These are phyloP conservation scores for Hypoxylon trugodes DNA, from an alignment of 495 filamentous ascomycete species.

Conservation along the genomic window DNA sequence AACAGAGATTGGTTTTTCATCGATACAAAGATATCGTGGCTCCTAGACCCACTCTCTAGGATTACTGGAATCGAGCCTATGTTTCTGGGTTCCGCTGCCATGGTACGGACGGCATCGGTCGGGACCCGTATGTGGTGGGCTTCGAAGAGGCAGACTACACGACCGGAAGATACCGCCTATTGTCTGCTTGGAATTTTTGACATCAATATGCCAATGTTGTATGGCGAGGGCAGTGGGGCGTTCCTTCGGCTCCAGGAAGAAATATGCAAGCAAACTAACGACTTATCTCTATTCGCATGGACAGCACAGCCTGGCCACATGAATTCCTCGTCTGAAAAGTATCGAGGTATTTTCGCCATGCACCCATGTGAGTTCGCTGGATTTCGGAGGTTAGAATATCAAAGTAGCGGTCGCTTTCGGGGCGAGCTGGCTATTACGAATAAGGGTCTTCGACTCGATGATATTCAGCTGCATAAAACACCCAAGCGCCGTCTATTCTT, in stretches of 20 bases:
- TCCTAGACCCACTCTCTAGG: background rate
- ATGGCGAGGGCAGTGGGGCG: slow-evolving; percentile 40
- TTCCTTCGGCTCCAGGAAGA: slow-evolving; percentile 44
- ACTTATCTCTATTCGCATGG: slow-evolving; percentile 40
- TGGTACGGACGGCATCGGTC: slow-evolving; percentile 18
- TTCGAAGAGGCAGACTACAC: slow-evolving; percentile 27
- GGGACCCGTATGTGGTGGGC: slow-evolving; percentile 39
- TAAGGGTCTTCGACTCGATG: slow-evolving; percentile 16
- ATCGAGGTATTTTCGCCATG: slow-evolving; percentile 20
- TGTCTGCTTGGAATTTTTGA: slow-evolving; percentile 43
- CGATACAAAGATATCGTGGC: slow-evolving; percentile 22
- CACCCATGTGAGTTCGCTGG: slow-evolving; percentile 19
- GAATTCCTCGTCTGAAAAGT: background rate
- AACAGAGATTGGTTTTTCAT: slow-evolving; percentile 40
- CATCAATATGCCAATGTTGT: slow-evolving; percentile 40
- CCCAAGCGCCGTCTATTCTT: slow-evolving; percentile 1
- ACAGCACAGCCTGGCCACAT: slow-evolving; percentile 3
- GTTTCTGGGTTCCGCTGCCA: background rate
- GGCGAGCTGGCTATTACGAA: slow-evolving; percentile 20
- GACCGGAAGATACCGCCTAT: slow-evolving; percentile 41
- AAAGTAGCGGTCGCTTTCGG: background rate
- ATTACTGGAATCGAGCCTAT: slow-evolving; percentile 13
- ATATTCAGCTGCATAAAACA: slow-evolving; percentile 1
- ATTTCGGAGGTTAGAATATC: background rate
- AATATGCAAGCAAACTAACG: slow-evolving; percentile 37